Conservation (phyloP, 345 rosid genomes). For the Triadica sebifera region DNA sequence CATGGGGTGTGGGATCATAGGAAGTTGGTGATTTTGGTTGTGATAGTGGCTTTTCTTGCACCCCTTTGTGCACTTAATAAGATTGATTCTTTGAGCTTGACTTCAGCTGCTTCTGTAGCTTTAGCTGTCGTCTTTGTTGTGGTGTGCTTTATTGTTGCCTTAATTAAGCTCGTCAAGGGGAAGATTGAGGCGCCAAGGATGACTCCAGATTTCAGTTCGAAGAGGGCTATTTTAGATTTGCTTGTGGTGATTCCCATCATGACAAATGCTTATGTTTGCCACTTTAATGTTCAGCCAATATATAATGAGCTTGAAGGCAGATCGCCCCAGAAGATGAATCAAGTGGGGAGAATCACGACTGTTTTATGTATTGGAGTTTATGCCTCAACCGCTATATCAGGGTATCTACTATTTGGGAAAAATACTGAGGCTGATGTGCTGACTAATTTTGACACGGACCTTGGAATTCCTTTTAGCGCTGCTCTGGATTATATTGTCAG, state of each 20-base stretch:
- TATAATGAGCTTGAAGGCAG: conserved; percentile 82
- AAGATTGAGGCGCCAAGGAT: conserved; percentile 69
- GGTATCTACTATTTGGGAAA: conserved; percentile 79
- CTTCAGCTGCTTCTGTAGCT: conserved; percentile 93
- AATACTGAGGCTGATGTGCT: conserved; percentile 79
- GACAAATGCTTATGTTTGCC: conserved; percentile 89
- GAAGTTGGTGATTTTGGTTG: conserved; percentile 59
- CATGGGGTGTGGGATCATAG: conserved; percentile 95
- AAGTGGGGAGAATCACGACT: conserved; percentile 78
- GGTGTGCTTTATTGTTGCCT: conserved; percentile 67
- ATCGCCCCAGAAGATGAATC: conserved; percentile 78
- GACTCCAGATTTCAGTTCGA: conserved; percentile 74
- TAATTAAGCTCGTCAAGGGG: conserved; percentile 80
- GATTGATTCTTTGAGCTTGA: conserved; percentile 84
- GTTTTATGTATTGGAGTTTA: conserved; percentile 66
- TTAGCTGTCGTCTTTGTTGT: conserved; percentile 84
- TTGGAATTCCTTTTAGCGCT: conserved; percentile 75
- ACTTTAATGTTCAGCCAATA: conserved; percentile 91
- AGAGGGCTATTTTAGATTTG: conserved; percentile 67
- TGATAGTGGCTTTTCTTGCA: conserved; percentile 71
- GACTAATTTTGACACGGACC: conserved; percentile 87
- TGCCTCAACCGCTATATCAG: conserved; percentile 71
- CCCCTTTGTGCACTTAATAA: conserved; percentile 78
- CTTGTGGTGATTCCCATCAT: conserved; percentile 93
- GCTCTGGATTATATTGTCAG: conserved; percentile 81